Base-by-base conservation (phyloP, 495 filamentous ascomycete genomes). In the Trichoderma erinaceum region DNA sequence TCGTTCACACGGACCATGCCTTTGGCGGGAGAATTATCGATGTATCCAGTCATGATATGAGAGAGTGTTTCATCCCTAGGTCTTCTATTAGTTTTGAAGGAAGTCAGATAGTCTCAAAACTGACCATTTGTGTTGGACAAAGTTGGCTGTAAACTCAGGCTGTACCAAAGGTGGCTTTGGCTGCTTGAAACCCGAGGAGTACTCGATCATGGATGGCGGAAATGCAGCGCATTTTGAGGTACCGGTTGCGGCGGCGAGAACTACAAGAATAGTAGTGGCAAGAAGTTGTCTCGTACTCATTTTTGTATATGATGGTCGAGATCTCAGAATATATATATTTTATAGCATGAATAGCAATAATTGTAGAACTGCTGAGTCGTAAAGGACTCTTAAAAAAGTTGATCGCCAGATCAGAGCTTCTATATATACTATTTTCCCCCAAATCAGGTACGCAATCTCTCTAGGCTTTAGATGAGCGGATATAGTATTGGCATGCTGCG, bases 111-210 rank as follows among this genome's bases (percentile, higher is more conserved):
- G 41, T 35, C 13, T 27, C 0, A 29, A 65, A 21, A 44, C 29
- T 43, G 58, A 75, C 75, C 75, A 75, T 52, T 77, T 75, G 48
- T 75, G 75, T 50, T 77, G 75, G 10, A 75, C 67, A 35, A 75
- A 77, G 64, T 67, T 75, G 35, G 75, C 71, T 29, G 70, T 66
- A 56, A 68, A 75, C 41, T 72, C 72, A 16, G 72, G 38, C 65
- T 75, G 71, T 8, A 77, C 65, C 41, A 72, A 12, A n/a, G 75
- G 75, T 29, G 75, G 75, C 35, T 63, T 38, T 27, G 75, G 75
- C 66, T 75, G 71, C 66, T 74, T 48, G 64, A 77, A 75, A 13
- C 41, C 50, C 16, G 67, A 69, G 13, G 72, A 71, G 69, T 71
- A 77, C 25, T 67, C 44, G 41, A 50, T 58, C 66, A 67, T 50